Conservation (phyloP, 805 yeast genomes). For the Cyberlindnera bimundalis region DNA sequence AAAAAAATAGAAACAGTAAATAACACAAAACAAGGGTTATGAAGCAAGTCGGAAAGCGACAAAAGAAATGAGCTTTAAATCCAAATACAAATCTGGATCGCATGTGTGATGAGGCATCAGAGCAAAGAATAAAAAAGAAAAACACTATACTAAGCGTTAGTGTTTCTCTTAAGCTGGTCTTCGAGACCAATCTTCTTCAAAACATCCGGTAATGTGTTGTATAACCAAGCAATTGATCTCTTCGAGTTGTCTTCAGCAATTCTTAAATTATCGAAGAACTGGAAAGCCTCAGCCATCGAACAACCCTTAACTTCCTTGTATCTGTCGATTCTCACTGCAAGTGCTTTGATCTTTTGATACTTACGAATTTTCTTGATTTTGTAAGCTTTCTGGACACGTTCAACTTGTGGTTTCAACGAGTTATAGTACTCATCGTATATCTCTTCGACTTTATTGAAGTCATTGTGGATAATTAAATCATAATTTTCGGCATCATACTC, state of each 20-base stretch:
- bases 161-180: constrained; percentile 26
- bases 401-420: constrained; percentile 32
- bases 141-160: constrained; percentile 3
- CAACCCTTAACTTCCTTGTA: constrained; percentile 29
- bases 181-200: constrained; percentile 28
- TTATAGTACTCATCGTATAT: constrained; percentile 32
- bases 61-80: not conserved
- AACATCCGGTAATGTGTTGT: constrained; percentile 32
- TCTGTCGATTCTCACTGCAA: constrained; percentile 34
- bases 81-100: no score
- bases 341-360: constrained; percentile 35
- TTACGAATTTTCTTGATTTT: constrained; percentile 36
- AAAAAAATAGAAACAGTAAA: constrained; percentile 1
- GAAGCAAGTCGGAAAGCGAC: not conserved
- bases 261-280: constrained; percentile 31
- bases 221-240: constrained; percentile 36
- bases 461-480: constrained; percentile 31
- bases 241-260: constrained; percentile 29
- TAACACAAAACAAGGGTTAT: not conserved
- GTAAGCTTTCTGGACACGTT: constrained; percentile 32
- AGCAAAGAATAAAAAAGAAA: no score
- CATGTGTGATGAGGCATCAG: no score
- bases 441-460: constrained; percentile 31
- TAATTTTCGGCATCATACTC: constrained; percentile 29
- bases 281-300: constrained; percentile 28